Percentiles rank a stretch among this genome's conserved stretches.
These are phyloP conservation scores for Saccharomycopsis selenospora DNA, from an alignment of 805 yeast species.

Conservation along the genomic window DNA sequence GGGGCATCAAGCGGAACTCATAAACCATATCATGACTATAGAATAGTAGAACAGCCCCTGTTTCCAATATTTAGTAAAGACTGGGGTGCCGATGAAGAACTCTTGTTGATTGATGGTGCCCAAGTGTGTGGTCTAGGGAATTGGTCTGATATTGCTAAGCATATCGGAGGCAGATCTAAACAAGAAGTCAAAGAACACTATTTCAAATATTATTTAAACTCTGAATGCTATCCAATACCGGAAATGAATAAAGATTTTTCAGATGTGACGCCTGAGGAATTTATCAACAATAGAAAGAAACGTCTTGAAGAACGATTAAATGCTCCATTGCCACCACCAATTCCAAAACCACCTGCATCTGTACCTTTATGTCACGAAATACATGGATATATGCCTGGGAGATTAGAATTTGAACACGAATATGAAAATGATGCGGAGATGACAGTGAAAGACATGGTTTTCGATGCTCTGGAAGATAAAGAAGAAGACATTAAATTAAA, in stretches of 20 bases:
- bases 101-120: conserved; percentile 81
- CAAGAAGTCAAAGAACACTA: conserved; percentile 90
- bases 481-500: conserved; percentile 85
- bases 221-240: conserved; percentile 80
- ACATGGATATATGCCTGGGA: conserved; percentile 98
- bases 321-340: conserved; percentile 72
- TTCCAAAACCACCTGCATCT: conserved; percentile 82
- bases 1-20: conserved; percentile 79
- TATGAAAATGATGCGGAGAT: conserved; percentile 95
- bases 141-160: conserved; percentile 98
- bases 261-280: conserved; percentile 56
- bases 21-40: conserved; percentile 90
- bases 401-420: conserved; percentile 93
- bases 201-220: conserved; percentile 57
- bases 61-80: conserved; percentile 84
- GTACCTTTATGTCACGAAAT: conserved; percentile 95
- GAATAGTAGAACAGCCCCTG: conserved; percentile 87
- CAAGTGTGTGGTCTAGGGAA: conserved; percentile 90
- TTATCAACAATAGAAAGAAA: conserved; percentile 56
- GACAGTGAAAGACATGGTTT: conserved; percentile 89
- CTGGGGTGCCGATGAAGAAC: conserved; percentile 99
- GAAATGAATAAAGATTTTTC: conserved; percentile 66
- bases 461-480: conserved; percentile 81
- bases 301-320: conserved; percentile 69
- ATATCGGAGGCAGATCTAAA: conserved; percentile 83